Evolutionary conservation across 208 protist genomes (phyloP).

Genomic region (Strigomonas culicis): DNA sequence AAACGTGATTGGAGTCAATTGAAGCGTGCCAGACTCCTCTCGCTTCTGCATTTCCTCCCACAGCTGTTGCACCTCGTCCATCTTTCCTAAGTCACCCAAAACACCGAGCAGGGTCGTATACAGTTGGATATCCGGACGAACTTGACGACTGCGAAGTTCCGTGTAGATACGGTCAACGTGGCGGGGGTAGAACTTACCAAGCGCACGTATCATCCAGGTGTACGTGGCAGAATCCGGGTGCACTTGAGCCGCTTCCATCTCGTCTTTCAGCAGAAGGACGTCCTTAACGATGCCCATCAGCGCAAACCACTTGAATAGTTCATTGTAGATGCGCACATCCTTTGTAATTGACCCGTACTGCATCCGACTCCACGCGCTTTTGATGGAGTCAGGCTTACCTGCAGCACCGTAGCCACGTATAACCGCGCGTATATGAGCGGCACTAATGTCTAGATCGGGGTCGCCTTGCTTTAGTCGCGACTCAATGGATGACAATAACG

Average conservation of each 20-base stretch:
- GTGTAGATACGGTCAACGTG: slow-evolving; percentile 67
- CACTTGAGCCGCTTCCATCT: slow-evolving; percentile 54
- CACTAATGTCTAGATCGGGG: slow-evolving; percentile 82
- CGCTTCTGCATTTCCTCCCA: slow-evolving; percentile 59
- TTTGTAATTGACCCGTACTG: slow-evolving; percentile 57
- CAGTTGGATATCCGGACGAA: slow-evolving; percentile 69
- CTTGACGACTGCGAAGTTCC: slow-evolving; percentile 51
- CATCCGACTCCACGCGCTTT: slow-evolving; percentile 71
- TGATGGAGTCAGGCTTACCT: slow-evolving; percentile 66
- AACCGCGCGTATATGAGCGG: slow-evolving; percentile 76
- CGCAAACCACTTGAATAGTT: slow-evolving; percentile 84
- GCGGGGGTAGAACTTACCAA: slow-evolving; percentile 84
- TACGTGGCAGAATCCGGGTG: slow-evolving; percentile 69
- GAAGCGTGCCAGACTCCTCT: slow-evolving; percentile 69
- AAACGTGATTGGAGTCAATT: slow-evolving; percentile 71
- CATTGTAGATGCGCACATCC: slow-evolving; percentile 85
- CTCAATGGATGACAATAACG: slow-evolving; percentile 81
- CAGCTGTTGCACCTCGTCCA: slow-evolving; percentile 45
- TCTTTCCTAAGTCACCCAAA: slow-evolving; percentile 65
- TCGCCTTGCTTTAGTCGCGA: slow-evolving; percentile 78
- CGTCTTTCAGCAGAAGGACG: slow-evolving; percentile 53
- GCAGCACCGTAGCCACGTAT: slow-evolving; percentile 86
- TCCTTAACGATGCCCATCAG: slow-evolving; percentile 88
- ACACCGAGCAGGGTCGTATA: slow-evolving; percentile 83
- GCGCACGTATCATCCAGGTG: slow-evolving; percentile 68